Percentiles rank a stretch among this genome's conserved stretches.
phyloP scores from a whole-genome alignment of 1,284 basidiomycete species.

The Fomitopsis betulina region DNA sequence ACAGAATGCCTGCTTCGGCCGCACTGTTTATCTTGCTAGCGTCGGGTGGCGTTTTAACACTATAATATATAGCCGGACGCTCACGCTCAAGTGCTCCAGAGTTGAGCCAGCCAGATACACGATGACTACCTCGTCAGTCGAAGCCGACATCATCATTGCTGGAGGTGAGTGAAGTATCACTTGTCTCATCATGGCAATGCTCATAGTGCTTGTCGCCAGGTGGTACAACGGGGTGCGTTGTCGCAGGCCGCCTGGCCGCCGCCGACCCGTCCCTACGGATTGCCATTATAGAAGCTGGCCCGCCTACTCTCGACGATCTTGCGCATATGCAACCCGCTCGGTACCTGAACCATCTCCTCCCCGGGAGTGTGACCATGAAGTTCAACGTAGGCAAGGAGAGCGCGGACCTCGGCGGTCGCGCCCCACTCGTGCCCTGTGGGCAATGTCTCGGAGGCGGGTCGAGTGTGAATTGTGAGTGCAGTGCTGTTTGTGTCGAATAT shows the following conservation, averaged over 20 bases:
- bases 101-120: background rate
- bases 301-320: slow-evolving; percentile 27
- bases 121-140: background rate
- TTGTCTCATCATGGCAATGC: background rate
- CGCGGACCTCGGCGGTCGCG: slow-evolving; percentile 38
- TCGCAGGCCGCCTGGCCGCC: slow-evolving; percentile 38
- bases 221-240: slow-evolving; percentile 37
- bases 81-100: no score
- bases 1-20: background rate
- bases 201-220: slow-evolving; percentile 22
- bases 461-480: slow-evolving; percentile 45
- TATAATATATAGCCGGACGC: background rate
- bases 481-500: slow-evolving; percentile 22
- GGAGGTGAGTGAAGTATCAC: background rate
- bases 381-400: slow-evolving; percentile 18
- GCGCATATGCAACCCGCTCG: slow-evolving; percentile 28
- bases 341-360: slow-evolving; percentile 23
- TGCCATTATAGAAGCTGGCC: slow-evolving; percentile 37
- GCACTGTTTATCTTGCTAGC: no score
- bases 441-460: slow-evolving; percentile 54
- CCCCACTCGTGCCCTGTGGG: slow-evolving; percentile 35
- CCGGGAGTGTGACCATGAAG: slow-evolving; percentile 17
- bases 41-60: no score
- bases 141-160: background rate
- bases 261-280: slow-evolving; percentile 37